Percentiles rank a stretch among this genome's conserved stretches.
Evolutionary conservation across 23 red algal species (phyloP).

Genomic region (Agarophyton chilense): DNA sequence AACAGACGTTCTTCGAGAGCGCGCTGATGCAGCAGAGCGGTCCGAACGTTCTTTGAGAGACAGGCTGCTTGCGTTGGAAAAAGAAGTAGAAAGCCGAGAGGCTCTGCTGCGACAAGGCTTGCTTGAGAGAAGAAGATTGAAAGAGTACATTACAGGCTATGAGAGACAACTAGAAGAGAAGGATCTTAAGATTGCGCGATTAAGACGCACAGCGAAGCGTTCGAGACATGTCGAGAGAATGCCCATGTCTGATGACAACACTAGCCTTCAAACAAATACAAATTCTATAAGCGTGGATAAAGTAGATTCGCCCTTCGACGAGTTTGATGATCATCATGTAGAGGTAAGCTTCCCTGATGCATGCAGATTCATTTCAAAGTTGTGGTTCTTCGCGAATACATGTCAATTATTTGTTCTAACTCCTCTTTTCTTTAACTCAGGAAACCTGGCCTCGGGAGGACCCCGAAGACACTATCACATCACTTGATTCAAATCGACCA

Average conservation of each 20-base stretch:
- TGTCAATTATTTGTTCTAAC: background rate
- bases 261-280: constrained; percentile 11
- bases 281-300: constrained; percentile 15
- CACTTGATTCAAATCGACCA: background rate
- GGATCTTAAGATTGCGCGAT: constrained; percentile 21
- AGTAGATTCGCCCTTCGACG: background rate
- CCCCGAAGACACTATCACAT: background rate
- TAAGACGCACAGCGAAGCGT: constrained; percentile 25
- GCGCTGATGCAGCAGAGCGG: constrained; percentile 58
- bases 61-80: constrained; percentile 30
- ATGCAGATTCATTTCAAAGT: background rate
- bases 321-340: constrained; percentile 8
- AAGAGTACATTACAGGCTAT: constrained; percentile 19
- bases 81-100: constrained; percentile 57
- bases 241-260: background rate
- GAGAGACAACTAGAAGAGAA: constrained; percentile 58
- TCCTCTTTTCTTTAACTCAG: background rate
- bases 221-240: background rate
- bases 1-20: constrained; percentile 45
- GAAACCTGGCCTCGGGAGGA: constrained; percentile 20
- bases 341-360: background rate
- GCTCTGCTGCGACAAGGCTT: constrained; percentile 31
- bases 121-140: constrained; percentile 38
- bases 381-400: background rate
- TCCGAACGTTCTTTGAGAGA: constrained; percentile 49